Base-by-base conservation (phyloP, 2,329 filamentous ascomycete genomes). In the Cladophialophora psammophila region DNA sequence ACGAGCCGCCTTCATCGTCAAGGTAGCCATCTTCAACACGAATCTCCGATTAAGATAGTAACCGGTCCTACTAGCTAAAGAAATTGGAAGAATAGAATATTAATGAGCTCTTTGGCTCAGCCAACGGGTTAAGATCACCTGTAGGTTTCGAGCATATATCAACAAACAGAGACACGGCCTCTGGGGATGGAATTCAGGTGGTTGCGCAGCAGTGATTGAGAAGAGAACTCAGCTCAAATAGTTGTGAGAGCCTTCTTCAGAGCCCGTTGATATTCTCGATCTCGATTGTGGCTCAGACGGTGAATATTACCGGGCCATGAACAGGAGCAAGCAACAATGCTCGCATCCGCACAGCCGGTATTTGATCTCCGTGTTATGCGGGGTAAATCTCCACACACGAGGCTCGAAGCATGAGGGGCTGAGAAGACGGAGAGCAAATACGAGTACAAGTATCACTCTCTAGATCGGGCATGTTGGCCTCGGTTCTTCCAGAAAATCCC, bases 1-100 rank as follows among this genome's bases (percentile, higher is more conserved):
- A 35, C 59, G 59, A 35, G 59, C 59, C 18, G 59, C 59, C 36
- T 31, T 62, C 59, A 62, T 62, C 8, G 45, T 62, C 35, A 45
- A 9, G 42, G 38, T 3, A 18, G 58, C 34, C 59, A 62, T 62
- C n/a, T 55, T 50, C 26, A n/a, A 2, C n/a, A 48, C 42, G 7
- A 26, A 26, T 26, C 2, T 48, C 15, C 9, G 12, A 50, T 26
- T 26, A 26, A 26, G 26, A 26, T 26, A 26, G 26, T 26, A 26
- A 3, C 26, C 26, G 26, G 26, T 26, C 26, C 26, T 3, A 26
- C 26, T 26, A 26, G 26, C 26, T 26, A 26, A 26, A 26, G 2
- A 26, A 26, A 26, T 26, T 26, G 26, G 26, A 26, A 26, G 26
- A 26, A 26, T 26, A 26, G 26, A 26, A 26, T 26, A 26, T 26